Percentiles rank a stretch among this genome's conserved stretches.
Evolutionary conservation across 495 filamentous ascomycete genomes (phyloP).

Genomic region (Neurospora sp.): DNA sequence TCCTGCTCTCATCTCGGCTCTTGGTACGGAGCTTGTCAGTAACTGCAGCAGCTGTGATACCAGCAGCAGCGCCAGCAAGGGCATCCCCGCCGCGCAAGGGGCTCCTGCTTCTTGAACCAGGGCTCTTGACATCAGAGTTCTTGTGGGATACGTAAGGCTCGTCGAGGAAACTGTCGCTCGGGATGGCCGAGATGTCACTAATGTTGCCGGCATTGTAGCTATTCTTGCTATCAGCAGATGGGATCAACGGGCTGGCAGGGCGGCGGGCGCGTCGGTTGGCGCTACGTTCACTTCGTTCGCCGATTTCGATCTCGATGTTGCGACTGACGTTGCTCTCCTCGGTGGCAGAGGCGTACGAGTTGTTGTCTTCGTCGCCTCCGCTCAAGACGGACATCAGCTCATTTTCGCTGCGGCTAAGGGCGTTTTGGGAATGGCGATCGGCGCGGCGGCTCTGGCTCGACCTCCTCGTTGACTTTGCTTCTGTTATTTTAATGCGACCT

Average conservation of each 20-base stretch:
- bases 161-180: conserved; percentile 82
- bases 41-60: conserved; percentile 29
- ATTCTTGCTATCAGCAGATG: conserved; percentile 43
- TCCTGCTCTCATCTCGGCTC: conserved; percentile 30
- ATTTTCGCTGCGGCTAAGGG: conserved; percentile 40
- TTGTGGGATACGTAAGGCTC: conserved; percentile 19
- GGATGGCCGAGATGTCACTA: conserved; percentile 88
- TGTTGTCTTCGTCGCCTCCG: conserved; percentile 43
- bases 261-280: conserved; percentile 33
- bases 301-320: conserved; percentile 58
- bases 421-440: conserved; percentile 41
- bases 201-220: conserved; percentile 47
- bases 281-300: conserved; percentile 26
- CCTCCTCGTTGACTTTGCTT: conserved; percentile 48
- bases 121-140: conserved; percentile 26
- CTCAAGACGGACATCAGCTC: conserved; percentile 19
- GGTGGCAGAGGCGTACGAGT: conserved; percentile 62
- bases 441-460: conserved; percentile 46
- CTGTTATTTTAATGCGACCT: conserved; percentile 67
- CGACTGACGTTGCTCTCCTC: conserved; percentile 65
- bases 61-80: conserved; percentile 24
- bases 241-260: conserved; percentile 46
- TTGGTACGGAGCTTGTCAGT: conserved; percentile 40
- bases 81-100: conserved; percentile 27
- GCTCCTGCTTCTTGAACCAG: conserved; percentile 20